Evolutionary conservation across 2,329 filamentous ascomycete species (phyloP).

Genomic region (Apiospora pterosperma): DNA sequence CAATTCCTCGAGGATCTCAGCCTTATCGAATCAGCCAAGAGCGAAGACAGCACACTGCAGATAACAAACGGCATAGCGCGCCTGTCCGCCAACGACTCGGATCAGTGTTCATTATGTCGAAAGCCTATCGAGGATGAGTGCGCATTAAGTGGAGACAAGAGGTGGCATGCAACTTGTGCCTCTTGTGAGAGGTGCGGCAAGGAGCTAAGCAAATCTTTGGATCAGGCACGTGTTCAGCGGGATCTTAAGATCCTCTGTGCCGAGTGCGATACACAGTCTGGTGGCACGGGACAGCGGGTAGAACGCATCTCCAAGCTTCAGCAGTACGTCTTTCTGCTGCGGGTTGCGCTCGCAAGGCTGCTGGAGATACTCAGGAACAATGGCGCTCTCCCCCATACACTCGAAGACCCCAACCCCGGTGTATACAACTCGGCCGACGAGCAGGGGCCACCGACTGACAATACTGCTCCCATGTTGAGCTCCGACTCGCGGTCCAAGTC

Average conservation of each 20-base stretch:
- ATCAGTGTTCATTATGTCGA: slow-evolving; percentile 78
- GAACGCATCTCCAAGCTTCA: slow-evolving; percentile 79
- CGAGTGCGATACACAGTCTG: slow-evolving; percentile 57
- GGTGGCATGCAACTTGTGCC: slow-evolving; percentile 83
- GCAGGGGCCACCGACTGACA: slow-evolving; percentile 44
- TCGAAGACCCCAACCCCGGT: slow-evolving; percentile 67
- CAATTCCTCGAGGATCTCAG: slow-evolving; percentile 80
- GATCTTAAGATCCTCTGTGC: slow-evolving; percentile 70
- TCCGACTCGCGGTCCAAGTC: slow-evolving; percentile 72
- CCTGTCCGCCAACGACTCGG: slow-evolving; percentile 72
- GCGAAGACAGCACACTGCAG: slow-evolving; percentile 66
- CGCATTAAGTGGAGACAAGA: slow-evolving; percentile 66
- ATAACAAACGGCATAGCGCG: slow-evolving; percentile 61
- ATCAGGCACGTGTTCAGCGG: slow-evolving; percentile 69
- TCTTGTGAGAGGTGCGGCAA: slow-evolving; percentile 64
- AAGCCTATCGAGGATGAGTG: slow-evolving; percentile 95
- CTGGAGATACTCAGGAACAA: slow-evolving; percentile 82
- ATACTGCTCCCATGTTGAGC: slow-evolving; percentile 51
- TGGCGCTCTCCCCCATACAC: slow-evolving; percentile 73
- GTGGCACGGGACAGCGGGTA: slow-evolving; percentile 47
- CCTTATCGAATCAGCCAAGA: slow-evolving; percentile 75
- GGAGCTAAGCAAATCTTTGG: slow-evolving; percentile 65
- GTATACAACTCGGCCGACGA: slow-evolving; percentile 67
- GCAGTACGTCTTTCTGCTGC: slow-evolving; percentile 90
- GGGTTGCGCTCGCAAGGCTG: slow-evolving; percentile 85